phyloP scores from a whole-genome alignment of 1,139 yeast genomes.

The Sugiyamaella japonica region DNA sequence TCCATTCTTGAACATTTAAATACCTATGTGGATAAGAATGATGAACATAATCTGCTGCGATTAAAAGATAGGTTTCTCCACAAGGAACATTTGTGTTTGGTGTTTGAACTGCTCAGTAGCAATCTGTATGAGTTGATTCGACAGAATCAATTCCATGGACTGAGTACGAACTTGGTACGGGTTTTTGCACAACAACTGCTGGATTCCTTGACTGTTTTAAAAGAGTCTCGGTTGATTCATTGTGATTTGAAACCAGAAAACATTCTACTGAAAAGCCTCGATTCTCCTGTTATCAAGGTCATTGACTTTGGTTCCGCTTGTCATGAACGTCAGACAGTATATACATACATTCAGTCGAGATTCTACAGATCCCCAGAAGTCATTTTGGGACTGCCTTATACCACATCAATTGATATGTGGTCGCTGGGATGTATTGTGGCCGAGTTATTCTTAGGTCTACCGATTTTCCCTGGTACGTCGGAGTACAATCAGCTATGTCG shows the following conservation, averaged over 20 bases:
- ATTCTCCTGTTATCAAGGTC: constrained; percentile 84
- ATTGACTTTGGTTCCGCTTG: constrained; percentile 98
- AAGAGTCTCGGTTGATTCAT: constrained; percentile 83
- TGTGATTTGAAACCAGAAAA: constrained; percentile 98
- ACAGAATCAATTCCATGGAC: constrained; percentile 92
- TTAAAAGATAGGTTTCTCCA: constrained; percentile 89
- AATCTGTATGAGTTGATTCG: constrained; percentile 87
- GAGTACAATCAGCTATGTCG: constrained; percentile 88
- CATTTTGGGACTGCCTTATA: constrained; percentile 78
- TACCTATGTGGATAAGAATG: constrained; percentile 63
- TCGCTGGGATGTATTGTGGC: constrained; percentile 96
- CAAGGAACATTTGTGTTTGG: constrained; percentile 88
- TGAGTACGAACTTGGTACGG: constrained; percentile 76
- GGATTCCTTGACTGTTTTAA: constrained; percentile 76
- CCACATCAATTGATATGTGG: constrained; percentile 97
- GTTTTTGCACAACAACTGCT: constrained; percentile 76
- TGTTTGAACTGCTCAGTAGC: constrained; percentile 84
- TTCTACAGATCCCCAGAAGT: constrained; percentile 97
- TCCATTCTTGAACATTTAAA: constrained; percentile 80
- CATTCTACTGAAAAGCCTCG: constrained; percentile 75
- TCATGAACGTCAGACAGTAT: constrained; percentile 83
- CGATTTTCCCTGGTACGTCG: constrained; percentile 92
- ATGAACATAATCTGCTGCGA: constrained; percentile 72
- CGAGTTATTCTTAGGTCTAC: constrained; percentile 87
- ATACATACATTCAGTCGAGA: constrained; percentile 92